Evolutionary conservation across 1,139 yeast genomes (phyloP).

Genomic region (Pneumocystis canis): DNA sequence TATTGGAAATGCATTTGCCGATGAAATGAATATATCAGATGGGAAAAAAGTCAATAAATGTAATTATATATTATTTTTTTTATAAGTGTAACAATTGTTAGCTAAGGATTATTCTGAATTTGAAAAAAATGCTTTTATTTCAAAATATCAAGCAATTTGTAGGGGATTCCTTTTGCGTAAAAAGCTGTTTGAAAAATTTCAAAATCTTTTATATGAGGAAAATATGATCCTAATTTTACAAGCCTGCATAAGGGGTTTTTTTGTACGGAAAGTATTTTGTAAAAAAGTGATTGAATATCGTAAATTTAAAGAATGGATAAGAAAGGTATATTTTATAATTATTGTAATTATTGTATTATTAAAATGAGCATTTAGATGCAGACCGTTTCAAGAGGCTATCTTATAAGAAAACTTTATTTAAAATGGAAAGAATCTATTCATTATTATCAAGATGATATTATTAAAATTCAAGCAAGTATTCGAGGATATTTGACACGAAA

Average conservation of each 20-base stretch:
- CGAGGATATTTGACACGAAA: slow-evolving; percentile 8
- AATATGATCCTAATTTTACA: slow-evolving; percentile 7
- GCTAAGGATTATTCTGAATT: not conserved
- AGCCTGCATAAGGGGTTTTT: slow-evolving; percentile 2
- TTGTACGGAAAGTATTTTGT: slow-evolving; percentile 22
- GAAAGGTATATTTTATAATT: not conserved
- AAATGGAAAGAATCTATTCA: not conserved
- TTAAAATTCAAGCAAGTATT: slow-evolving; percentile 10
- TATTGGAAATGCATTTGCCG: slow-evolving; percentile 26
- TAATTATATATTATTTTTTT: slow-evolving; percentile 3
- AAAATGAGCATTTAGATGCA: slow-evolving; percentile 29
- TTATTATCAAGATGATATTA: slow-evolving; percentile 2
- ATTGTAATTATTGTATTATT: not conserved
- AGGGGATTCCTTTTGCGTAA: slow-evolving; percentile 13
- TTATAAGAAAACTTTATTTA: slow-evolving; percentile 30
- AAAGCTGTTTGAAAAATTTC: slow-evolving; percentile 1
- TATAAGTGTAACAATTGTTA: not conserved
- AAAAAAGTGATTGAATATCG: not conserved
- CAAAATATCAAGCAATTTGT: slow-evolving; percentile 9
- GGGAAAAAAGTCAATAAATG: slow-evolving; percentile 22
- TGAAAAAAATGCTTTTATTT: slow-evolving; percentile 1
- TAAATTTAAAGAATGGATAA: not conserved
- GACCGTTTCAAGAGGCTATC: slow-evolving; percentile 39
- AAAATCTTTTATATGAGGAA: slow-evolving; percentile 9
- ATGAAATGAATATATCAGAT: slow-evolving; percentile 20